Conservation (phyloP, 176 grass and related monocot genomes). For the Pontederia paniculata region DNA sequence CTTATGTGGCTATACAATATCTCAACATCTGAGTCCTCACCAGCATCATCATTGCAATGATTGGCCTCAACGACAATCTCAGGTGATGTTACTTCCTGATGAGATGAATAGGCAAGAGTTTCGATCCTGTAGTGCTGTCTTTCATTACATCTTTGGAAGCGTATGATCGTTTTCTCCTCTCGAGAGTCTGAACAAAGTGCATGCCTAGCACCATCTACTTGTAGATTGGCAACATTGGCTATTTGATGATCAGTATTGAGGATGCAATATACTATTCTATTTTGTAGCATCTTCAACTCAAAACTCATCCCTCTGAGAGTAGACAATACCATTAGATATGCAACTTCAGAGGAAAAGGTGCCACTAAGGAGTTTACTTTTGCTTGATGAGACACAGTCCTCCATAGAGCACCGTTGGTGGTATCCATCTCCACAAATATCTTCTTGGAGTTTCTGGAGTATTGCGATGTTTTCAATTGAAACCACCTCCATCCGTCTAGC, state of each 20-base stretch:
- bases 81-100: slow-evolving; percentile 3
- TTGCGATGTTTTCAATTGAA: slow-evolving; percentile 36
- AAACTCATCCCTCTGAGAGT: slow-evolving; percentile 55
- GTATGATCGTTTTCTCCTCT: slow-evolving; percentile 40
- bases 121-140: slow-evolving; percentile 26
- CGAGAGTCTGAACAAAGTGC: slow-evolving; percentile 15
- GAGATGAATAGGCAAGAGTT: not conserved
- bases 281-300: slow-evolving; percentile 43
- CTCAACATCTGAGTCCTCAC: slow-evolving; percentile 32
- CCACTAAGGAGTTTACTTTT: slow-evolving; percentile 44
- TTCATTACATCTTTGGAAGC: slow-evolving; percentile 24
- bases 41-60: slow-evolving; percentile 15
- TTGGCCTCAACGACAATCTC: slow-evolving; percentile 4
- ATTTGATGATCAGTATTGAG: slow-evolving; percentile 22
- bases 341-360: slow-evolving; percentile 48
- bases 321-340: slow-evolving; percentile 56
- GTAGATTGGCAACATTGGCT: not conserved
- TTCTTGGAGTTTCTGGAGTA: slow-evolving; percentile 51
- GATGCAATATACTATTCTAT: slow-evolving; percentile 50
- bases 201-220: not conserved
- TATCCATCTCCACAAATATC: slow-evolving; percentile 25
- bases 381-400: slow-evolving; percentile 34
- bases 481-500: slow-evolving; percentile 25
- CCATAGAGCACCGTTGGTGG: slow-evolving; percentile 29
- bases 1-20: slow-evolving; percentile 40